A percentile compares a stretch with the other conserved stretches of the same genome.
These are phyloP conservation scores for Tetraselmis striata DNA, from an alignment of 139 green algal species.

Conservation along the genomic window DNA sequence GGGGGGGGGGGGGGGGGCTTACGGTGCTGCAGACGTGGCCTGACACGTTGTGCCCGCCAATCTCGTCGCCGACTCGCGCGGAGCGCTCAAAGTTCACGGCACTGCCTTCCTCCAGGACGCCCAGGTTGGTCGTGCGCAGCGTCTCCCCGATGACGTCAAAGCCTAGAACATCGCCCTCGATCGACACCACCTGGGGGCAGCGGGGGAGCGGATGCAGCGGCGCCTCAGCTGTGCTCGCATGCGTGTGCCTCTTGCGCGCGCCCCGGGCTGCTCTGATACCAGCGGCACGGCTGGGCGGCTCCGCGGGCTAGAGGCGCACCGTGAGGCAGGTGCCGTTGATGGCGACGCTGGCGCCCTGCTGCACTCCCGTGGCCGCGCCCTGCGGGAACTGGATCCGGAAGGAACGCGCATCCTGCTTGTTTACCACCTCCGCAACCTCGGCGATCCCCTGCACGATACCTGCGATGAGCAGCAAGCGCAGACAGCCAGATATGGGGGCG, in stretches of 20 bases:
- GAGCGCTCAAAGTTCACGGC: constrained; percentile 84
- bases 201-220: not conserved
- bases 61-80: constrained; percentile 81
- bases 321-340: constrained; percentile 95
- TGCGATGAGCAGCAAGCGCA: constrained; percentile 19
- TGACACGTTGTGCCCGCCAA: constrained; percentile 87
- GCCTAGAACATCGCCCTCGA: constrained; percentile 24
- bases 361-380: constrained; percentile 35
- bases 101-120: constrained; percentile 41
- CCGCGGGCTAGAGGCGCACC: too few relatives aligned
- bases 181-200: constrained; percentile 9
- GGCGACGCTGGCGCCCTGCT: constrained; percentile 78
- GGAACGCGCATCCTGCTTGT: constrained; percentile 37
- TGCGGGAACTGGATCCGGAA: constrained; percentile 68
- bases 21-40: constrained; percentile 82
- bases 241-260: too few relatives aligned
- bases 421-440: constrained; percentile 27
- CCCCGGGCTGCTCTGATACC: too few relatives aligned
- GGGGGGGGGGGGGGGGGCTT: not conserved
- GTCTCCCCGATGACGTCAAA: constrained; percentile 96
- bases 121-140: constrained; percentile 82
- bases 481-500: not conserved
- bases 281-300: too few relatives aligned
- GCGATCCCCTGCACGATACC: constrained; percentile 82
- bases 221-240: too few relatives aligned